These are phyloP conservation scores for Hyaloscypha finlandica DNA, from an alignment of 495 filamentous ascomycete species.

Conservation along the genomic window DNA sequence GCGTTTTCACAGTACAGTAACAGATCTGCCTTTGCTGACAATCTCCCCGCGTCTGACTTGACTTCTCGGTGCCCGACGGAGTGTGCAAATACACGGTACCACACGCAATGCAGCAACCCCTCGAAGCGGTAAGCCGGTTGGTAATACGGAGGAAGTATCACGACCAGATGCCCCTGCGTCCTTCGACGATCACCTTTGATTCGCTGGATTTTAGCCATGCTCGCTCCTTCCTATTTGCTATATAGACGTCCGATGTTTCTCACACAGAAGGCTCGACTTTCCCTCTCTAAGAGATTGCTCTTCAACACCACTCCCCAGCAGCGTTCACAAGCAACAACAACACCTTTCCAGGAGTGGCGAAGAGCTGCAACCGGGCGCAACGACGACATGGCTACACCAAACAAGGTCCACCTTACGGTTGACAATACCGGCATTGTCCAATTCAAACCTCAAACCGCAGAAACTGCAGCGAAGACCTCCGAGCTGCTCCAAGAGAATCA, in stretches of 20 bases:
- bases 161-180: neutral
- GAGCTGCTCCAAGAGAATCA: constrained; percentile 75
- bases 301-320: neutral
- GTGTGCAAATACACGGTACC: neutral
- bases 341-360: constrained; percentile 25
- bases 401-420: constrained; percentile 58
- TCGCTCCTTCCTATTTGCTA: neutral
- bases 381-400: constrained; percentile 63
- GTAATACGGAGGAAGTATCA: neutral
- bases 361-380: constrained; percentile 5
- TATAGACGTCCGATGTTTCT: neutral
- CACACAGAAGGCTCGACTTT: neutral
- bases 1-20: neutral
- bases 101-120: neutral
- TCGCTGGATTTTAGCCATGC: neutral
- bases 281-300: neutral
- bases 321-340: constrained; percentile 3
- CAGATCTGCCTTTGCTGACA: neutral
- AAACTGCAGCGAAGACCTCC: constrained; percentile 59
- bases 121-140: neutral
- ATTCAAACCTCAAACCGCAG: constrained; percentile 50
- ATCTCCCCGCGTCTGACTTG: neutral
- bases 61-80: neutral
- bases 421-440: constrained; percentile 59
- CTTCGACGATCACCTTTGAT: neutral